Evolutionary conservation across 2,329 filamentous ascomycete genomes (phyloP), one percentile per base, ranked within the genome.

Genomic region (Dendrostoma leiphaemia): DNA sequence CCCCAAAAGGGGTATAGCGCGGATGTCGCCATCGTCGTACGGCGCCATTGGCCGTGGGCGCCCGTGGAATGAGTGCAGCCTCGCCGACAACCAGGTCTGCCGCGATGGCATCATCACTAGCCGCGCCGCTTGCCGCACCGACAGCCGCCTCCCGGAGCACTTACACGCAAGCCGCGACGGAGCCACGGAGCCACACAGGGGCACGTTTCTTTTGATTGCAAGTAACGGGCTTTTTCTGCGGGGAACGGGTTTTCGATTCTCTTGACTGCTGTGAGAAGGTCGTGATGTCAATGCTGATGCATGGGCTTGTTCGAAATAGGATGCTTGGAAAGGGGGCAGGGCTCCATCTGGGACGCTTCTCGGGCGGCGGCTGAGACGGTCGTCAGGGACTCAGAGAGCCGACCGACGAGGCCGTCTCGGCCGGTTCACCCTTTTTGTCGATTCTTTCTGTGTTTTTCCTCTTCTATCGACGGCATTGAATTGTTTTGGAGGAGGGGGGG

Each of bases 51-150:
- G 55, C 29, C 44, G 32, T 43, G 28, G 13, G 35, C 45, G 26
- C 23, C 34, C 9, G 28, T 47, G 54, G 44, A 29, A 24, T 31
- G 26, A 15, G 51, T 31, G 45, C 35, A 49, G 46, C 46, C 51
- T 49, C 28, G 41, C 51, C 55, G 55, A 49, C 35, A 46, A 49
- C 50, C 50, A 44, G 17, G 24, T 21, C 50, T 48, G 46, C 47
- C 54, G 51, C 31, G 31, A 56, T 57, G 40, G 53, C 55, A 53
- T 47, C 55, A 54, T 54, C 40, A 28, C 51, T 29, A 57, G 51
- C 51, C 55, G 54, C 45, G n/a, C 45, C 47, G 35, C 24, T 31
- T 47, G 51, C 55, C 51, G 55, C 49, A 49, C 55, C 55, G 55
- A 57, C 17, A 57, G 51, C 55, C 55, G 55, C 26, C 31, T 17